Percentiles rank a stretch among this genome's conserved stretches.
Conservation (phyloP, 345 rosid genomes). For the Salix caprea region DNA sequence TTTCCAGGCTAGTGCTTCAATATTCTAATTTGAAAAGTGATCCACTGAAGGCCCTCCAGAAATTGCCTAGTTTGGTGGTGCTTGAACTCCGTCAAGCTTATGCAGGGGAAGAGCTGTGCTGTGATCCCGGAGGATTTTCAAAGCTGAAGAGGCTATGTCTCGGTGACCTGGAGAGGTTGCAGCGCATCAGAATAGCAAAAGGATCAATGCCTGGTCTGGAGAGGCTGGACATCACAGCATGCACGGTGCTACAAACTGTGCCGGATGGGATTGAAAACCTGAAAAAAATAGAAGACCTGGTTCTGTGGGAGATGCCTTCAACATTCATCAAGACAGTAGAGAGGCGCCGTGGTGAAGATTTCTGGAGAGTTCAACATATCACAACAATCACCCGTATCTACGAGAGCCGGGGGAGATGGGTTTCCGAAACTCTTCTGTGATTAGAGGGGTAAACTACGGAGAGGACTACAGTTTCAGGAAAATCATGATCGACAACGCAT, state of each 20-base stretch:
- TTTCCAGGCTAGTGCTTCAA: constrained; percentile 8
- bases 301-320: constrained; percentile 5
- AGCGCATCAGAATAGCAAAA: background rate
- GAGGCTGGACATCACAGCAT: background rate
- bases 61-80: background rate
- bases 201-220: constrained; percentile 5
- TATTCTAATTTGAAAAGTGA: constrained; percentile 4
- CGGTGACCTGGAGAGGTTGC: background rate
- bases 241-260: background rate
- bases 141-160: background rate
- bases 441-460: background rate
- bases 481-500: no score
- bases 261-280: constrained; percentile 5
- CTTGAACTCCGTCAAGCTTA: constrained; percentile 14
- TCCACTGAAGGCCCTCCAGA: constrained; percentile 1
- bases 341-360: background rate
- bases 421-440: background rate
- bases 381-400: background rate
- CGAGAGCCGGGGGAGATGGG: background rate
- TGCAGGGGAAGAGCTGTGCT: constrained; percentile 2
- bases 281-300: background rate
- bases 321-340: background rate
- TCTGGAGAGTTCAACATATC: constrained; percentile 7
- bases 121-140: background rate
- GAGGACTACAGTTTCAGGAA: background rate